Percentiles rank a stretch among this genome's conserved stretches.
Evolutionary conservation across 2,329 filamentous ascomycete genomes (phyloP).

Genomic region (Microdochium bolleyi): DNA sequence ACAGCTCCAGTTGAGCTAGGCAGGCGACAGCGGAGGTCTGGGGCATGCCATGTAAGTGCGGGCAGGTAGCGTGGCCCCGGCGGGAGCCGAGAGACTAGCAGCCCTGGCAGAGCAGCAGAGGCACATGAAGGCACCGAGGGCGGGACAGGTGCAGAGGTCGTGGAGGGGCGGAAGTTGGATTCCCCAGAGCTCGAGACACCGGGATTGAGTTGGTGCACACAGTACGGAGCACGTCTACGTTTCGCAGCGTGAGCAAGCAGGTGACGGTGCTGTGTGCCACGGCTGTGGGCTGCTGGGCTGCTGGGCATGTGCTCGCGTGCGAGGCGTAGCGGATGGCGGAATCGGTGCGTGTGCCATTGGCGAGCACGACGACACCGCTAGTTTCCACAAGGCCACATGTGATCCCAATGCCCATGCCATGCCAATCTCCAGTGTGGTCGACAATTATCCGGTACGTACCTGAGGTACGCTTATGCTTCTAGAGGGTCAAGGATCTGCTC

Average conservation of each 20-base stretch:
- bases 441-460: too few species aligned
- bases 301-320: not conserved
- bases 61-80: not conserved
- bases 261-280: too few species aligned
- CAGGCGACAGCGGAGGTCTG: not conserved
- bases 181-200: not conserved
- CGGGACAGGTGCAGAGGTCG: too few species aligned
- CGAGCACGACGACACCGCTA: not conserved
- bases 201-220: not conserved
- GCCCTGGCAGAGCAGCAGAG: too few species aligned
- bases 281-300: not conserved
- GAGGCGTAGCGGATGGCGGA: slow-evolving; percentile 2
- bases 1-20: too few species aligned
- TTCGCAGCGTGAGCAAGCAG: too few species aligned
- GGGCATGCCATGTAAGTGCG: not conserved
- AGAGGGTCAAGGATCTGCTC: too few species aligned
- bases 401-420: not conserved
- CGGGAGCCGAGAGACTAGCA: not conserved
- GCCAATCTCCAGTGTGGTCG: not conserved
- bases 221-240: not conserved
- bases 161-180: not conserved
- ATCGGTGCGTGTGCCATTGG: slow-evolving; percentile 2
- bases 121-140: too few species aligned
- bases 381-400: not conserved
- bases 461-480: too few species aligned